phyloP scores from a whole-genome alignment of 1,284 basidiomycete genomes.

The Cryptococcus sp. region DNA sequence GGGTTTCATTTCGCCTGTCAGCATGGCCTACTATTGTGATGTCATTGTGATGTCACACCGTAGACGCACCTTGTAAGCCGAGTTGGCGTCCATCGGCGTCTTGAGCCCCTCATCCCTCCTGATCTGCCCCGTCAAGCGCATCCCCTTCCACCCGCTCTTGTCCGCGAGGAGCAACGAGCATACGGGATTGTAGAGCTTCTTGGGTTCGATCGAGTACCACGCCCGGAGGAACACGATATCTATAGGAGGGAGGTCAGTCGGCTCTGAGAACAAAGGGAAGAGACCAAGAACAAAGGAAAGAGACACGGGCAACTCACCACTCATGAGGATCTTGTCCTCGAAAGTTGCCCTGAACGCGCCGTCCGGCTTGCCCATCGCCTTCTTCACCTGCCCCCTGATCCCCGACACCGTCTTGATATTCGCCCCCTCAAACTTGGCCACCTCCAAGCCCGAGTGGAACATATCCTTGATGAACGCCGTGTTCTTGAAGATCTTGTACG shows the following conservation, averaged over 20 bases:
- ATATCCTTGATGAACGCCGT: conserved; percentile 98
- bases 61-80: conserved; percentile 68
- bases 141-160: conserved; percentile 78
- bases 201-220: conserved; percentile 93
- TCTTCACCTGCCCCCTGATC: conserved; percentile 94
- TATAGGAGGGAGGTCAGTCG: conserved; percentile 38
- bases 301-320: conserved; percentile 63
- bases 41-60: too few relatives aligned
- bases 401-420: conserved; percentile 93
- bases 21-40: too few relatives aligned
- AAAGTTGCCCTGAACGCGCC: conserved; percentile 95
- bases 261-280: background rate
- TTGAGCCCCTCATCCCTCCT: conserved; percentile 77
- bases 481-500: conserved; percentile 98
- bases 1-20: conserved; percentile 1
- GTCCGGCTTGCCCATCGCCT: conserved; percentile 87
- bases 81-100: conserved; percentile 79
- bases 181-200: conserved; percentile 95
- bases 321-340: conserved; percentile 96
- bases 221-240: conserved; percentile 94
- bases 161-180: conserved; percentile 81
- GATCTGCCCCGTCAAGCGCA: conserved; percentile 93
- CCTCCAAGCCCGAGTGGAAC: conserved; percentile 89
- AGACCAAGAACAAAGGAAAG: background rate
- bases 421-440: conserved; percentile 98